Percentiles rank a stretch among this genome's conserved stretches.
These are phyloP conservation scores for Trametes cinnabarina DNA, from an alignment of 768 basidiomycete genomes.

Conservation along the genomic window DNA sequence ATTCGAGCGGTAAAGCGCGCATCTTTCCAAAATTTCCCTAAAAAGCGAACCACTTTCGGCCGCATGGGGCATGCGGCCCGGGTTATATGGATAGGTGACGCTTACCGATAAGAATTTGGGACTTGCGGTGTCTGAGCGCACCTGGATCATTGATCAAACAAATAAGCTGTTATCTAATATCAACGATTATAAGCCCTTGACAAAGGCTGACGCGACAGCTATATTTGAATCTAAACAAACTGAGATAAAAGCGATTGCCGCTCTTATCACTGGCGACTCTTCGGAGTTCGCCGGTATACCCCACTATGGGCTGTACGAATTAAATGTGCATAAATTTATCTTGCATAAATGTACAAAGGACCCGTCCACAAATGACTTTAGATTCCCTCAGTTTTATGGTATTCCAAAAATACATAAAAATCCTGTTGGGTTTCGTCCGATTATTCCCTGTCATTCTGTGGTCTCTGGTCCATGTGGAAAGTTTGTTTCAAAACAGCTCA, in stretches of 20 bases:
- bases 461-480: conserved; percentile 32
- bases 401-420: conserved; percentile 38
- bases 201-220: not conserved
- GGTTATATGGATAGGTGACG: no score
- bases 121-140: not conserved
- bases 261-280: no score
- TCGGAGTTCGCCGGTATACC: no score
- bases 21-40: no score
- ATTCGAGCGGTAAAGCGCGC: no score
- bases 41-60: no score
- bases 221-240: not conserved
- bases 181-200: not conserved
- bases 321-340: not conserved
- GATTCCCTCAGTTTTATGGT: conserved; percentile 24
- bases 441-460: conserved; percentile 34
- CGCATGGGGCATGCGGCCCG: no score
- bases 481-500: conserved; percentile 32
- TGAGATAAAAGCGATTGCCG: not conserved
- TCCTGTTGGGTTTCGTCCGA: conserved; percentile 29
- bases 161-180: not conserved
- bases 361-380: not conserved
- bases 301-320: no score
- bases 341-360: not conserved
- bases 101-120: not conserved
- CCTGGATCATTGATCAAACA: conserved; percentile 1